phyloP scores from a whole-genome alignment of 192 early-diverging fungal species.

The Rhizoclosmatium sp. region DNA sequence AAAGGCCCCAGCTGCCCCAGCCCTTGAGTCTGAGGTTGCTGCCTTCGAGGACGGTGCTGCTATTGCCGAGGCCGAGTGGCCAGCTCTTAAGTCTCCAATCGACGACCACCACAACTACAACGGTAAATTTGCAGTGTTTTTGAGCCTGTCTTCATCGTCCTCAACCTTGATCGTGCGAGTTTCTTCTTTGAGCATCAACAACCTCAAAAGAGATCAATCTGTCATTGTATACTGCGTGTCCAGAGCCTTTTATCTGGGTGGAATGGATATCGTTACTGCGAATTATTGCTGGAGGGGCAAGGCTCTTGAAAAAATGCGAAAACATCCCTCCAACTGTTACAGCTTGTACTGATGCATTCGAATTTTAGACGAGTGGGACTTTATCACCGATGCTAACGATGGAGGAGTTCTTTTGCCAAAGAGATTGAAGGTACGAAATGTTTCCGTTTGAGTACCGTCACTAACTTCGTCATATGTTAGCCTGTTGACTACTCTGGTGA shows the following conservation, averaged over 20 bases:
- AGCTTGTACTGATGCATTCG: not conserved
- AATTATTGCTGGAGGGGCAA: no score
- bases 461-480: not conserved
- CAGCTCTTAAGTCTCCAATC: constrained; percentile 55
- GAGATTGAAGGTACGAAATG: constrained; percentile 24
- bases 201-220: no score
- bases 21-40: constrained; percentile 39
- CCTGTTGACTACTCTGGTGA: constrained; percentile 25
- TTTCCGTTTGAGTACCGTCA: not conserved
- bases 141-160: no score
- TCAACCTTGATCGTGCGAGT: no score
- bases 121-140: constrained; percentile 24
- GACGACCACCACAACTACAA: constrained; percentile 61
- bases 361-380: constrained; percentile 52
- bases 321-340: no score
- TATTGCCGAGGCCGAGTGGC: constrained; percentile 58
- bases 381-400: constrained; percentile 46
- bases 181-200: no score
- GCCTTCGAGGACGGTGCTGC: constrained; percentile 39
- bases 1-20: constrained; percentile 53
- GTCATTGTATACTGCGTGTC: no score
- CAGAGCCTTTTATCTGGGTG: not conserved
- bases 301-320: no score
- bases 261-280: no score
- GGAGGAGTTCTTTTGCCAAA: constrained; percentile 39